phyloP scores from a whole-genome alignment of 139 green algal genomes.

The Coelastrella sp. region DNA sequence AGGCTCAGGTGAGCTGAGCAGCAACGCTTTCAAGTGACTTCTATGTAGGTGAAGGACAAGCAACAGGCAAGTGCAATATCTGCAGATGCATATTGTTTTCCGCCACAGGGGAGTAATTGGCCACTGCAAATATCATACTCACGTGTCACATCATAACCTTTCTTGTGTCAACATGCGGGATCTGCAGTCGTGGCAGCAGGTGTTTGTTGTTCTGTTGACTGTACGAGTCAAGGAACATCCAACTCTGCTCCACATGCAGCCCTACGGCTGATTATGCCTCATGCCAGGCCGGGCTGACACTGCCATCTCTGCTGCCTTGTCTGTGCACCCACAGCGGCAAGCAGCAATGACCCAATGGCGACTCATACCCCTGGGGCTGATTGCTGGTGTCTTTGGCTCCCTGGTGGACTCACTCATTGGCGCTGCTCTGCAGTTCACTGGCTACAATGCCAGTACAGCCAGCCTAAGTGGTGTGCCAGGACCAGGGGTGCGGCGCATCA shows the following conservation, averaged over 20 bases:
- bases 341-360: conserved; percentile 65
- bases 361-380: conserved; percentile 72
- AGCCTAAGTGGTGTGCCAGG: conserved; percentile 67
- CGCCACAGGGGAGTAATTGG: background rate
- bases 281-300: background rate
- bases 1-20: conserved; percentile 36
- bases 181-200: no score
- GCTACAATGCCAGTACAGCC: conserved; percentile 62
- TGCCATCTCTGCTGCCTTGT: background rate
- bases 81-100: background rate
- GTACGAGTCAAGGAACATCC: background rate
- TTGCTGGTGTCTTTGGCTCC: conserved; percentile 82
- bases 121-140: no score
- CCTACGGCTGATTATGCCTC: no score
- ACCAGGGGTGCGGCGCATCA: conserved; percentile 67
- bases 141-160: no score
- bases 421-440: conserved; percentile 92
- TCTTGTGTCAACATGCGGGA: no score
- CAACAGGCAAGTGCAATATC: background rate
- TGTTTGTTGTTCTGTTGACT: no score
- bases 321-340: conserved; percentile 11
- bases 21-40: background rate
- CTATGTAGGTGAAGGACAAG: background rate
- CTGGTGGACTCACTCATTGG: conserved; percentile 95
- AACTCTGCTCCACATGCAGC: background rate